Base-by-base conservation (phyloP, 495 filamentous ascomycete genomes). In the Xeromyces bisporus region DNA sequence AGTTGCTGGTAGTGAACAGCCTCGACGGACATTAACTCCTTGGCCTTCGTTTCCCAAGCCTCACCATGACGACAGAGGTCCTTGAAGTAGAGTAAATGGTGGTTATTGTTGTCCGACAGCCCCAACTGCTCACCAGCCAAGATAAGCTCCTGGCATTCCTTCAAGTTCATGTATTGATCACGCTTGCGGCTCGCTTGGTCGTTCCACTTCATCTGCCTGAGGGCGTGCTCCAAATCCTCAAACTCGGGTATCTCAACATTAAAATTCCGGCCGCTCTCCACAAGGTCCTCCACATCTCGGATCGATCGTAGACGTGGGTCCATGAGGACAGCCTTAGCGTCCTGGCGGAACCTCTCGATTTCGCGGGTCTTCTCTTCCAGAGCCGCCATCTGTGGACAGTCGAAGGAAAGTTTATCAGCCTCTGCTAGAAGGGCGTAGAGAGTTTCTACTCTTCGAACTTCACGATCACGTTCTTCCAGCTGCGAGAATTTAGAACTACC, bases 161-260 rank as follows among this genome's bases (percentile, higher is more conserved):
- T 59, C 8, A 96, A 64, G 7, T 69, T 77, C 43, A 80, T 52
- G 34, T 69, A 67, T 34, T 69, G 55, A 7, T 60, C 59, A 16
- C 74, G 71, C 34, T 61, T 72, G 30, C 72, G 66, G 25, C 67
- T 61, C 26, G 79, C 84, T 32, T 76, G 71, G 30, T 92, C 77
- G 35, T 77, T 77, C 89, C 89, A 99, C 44, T 77, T 80, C 48
- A 87, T 69, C 50, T 91, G 80, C 32, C 81, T 77, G 14, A 93
- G 63, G 18, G 86, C 67, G 28, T 71, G 71, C 25, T 85, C 77
- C 12, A 99, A 66, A 38, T 73, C 61, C 36, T 93, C 86, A 20
- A 94, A 69, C 58, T 99, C 91, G 7, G 83, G 82, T 31, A 96
- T 78, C 44, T 96, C 89, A 32, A 99, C 77, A 45, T 93, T 92